phyloP scores from a whole-genome alignment of 2,329 filamentous ascomycete genomes.

The Penicillium sclerotiorum region DNA sequence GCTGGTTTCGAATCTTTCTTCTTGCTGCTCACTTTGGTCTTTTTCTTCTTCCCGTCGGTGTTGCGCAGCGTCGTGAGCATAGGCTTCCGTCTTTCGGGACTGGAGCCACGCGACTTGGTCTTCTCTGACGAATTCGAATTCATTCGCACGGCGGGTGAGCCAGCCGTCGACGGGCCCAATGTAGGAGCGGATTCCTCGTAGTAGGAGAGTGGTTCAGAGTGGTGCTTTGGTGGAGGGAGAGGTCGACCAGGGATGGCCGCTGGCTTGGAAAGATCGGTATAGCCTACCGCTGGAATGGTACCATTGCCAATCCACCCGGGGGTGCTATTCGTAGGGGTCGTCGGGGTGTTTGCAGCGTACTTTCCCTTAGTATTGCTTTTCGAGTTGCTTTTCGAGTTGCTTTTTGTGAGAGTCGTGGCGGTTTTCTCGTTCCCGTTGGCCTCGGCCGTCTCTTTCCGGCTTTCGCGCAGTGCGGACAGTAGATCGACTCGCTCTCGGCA shows the following conservation, averaged over 20 bases:
- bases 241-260: constrained; percentile 57
- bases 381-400: too few species aligned
- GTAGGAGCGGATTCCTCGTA: constrained; percentile 17
- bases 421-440: constrained; percentile 24
- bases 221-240: constrained; percentile 22
- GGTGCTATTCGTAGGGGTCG: constrained; percentile 27
- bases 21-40: constrained; percentile 38
- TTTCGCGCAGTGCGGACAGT: constrained; percentile 75
- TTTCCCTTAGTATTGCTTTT: too few species aligned
- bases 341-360: constrained; percentile 17
- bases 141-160: constrained; percentile 26
- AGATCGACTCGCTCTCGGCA: constrained; percentile 92
- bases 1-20: constrained; percentile 54
- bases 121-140: constrained; percentile 37
- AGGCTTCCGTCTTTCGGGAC: constrained; percentile 61
- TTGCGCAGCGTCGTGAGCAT: constrained; percentile 60
- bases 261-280: constrained; percentile 78
- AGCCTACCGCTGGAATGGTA: constrained; percentile 78
- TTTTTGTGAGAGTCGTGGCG: constrained; percentile 25
- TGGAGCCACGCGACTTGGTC: constrained; percentile 59
- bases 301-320: constrained; percentile 74
- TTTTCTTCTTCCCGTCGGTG: constrained; percentile 50
- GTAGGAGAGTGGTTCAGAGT: constrained; percentile 23
- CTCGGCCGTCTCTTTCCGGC: constrained; percentile 53
- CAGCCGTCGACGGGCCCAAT: constrained; percentile 12